Percentiles rank a stretch among this genome's conserved stretches.
These are phyloP conservation scores for Fraxinus nigra DNA, from an alignment of 305 asterid species.

Conservation along the genomic window DNA sequence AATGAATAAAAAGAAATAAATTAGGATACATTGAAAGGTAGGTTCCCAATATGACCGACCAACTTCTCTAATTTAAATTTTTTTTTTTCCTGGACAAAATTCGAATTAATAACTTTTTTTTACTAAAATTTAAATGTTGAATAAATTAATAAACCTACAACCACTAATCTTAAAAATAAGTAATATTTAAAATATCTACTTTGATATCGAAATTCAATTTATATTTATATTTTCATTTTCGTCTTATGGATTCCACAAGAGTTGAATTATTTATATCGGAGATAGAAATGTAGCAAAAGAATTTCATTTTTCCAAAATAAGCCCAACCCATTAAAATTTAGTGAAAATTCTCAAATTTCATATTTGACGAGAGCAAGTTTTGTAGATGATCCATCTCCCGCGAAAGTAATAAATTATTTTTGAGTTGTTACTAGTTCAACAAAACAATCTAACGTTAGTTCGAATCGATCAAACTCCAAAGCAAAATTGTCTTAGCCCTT, in stretches of 20 bases:
- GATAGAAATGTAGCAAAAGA: not conserved
- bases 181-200: not conserved
- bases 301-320: not conserved
- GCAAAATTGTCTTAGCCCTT: slow-evolving; percentile 44
- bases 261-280: not conserved
- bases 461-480: slow-evolving; percentile 1
- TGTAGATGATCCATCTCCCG: not conserved
- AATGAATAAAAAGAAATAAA: not conserved
- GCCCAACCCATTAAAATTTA: not conserved
- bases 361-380: not conserved
- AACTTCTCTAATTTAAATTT: not conserved
- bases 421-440: not conserved
- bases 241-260: not conserved
- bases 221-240: not conserved
- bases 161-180: not conserved
- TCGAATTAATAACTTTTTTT: not conserved
- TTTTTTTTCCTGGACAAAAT: not conserved
- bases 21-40: not conserved
- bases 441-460: not conserved
- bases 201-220: not conserved
- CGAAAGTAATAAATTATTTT: not conserved
- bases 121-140: not conserved
- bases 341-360: not conserved
- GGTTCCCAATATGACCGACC: not conserved
- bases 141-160: not conserved